A percentile compares a stretch with the other conserved stretches of the same genome.
Evolutionary conservation across 768 basidiomycete genomes (phyloP).

Genomic region (Boletus speciosus): DNA sequence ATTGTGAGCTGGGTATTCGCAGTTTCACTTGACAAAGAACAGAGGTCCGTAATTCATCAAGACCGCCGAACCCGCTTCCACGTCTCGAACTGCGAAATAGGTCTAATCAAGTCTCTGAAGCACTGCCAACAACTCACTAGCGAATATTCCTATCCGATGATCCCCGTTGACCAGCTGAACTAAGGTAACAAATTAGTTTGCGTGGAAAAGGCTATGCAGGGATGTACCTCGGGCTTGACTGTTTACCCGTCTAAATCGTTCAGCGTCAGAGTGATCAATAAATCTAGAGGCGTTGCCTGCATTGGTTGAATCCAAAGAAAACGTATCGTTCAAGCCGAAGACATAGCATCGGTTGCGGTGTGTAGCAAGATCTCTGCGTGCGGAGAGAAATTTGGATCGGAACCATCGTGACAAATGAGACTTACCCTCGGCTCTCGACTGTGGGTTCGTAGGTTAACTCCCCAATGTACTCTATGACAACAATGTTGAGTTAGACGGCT

Average conservation of each 20-base stretch:
- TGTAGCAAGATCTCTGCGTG: conserved; percentile 39
- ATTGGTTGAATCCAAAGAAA: conserved; percentile 52
- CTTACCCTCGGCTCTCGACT: conserved; percentile 50
- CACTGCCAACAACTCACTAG: conserved; percentile 9
- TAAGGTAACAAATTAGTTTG: conserved; percentile 21
- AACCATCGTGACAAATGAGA: conserved; percentile 1
- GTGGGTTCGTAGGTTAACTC: conserved; percentile 54
- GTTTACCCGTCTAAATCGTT: conserved; percentile 33
- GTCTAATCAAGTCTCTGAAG: not conserved
- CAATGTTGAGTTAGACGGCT: not conserved
- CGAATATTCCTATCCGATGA: conserved; percentile 60
- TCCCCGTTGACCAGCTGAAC: conserved; percentile 63
- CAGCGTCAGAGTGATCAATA: conserved; percentile 52
- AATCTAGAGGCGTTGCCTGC: conserved; percentile 65
- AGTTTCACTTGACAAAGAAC: conserved; percentile 37
- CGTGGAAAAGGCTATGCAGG: not conserved
- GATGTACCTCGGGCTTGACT: conserved; percentile 44
- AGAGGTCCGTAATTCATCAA: conserved; percentile 55
- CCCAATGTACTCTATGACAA: conserved; percentile 58
- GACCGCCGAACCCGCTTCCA: conserved; percentile 47
- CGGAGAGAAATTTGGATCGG: not conserved
- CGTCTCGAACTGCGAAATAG: conserved; percentile 32
- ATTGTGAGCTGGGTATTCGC: not conserved
- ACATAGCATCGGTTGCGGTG: conserved; percentile 60
- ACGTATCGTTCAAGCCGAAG: conserved; percentile 47